Evolutionary conservation across 805 yeast species (phyloP).

Genomic region (Wickerhamomyces silvicola): DNA sequence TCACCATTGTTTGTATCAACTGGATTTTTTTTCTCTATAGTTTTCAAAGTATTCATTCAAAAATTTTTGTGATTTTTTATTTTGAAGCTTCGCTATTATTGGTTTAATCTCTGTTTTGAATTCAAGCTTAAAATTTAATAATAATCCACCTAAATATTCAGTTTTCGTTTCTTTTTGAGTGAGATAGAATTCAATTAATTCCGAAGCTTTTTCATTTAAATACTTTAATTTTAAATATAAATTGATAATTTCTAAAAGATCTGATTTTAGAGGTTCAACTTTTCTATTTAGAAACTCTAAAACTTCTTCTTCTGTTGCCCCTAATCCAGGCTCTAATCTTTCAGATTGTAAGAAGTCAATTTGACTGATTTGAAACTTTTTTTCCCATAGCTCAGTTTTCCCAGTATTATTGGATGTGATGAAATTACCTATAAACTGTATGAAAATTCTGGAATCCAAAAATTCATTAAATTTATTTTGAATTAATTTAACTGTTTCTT

Average conservation of each 20-base stretch:
- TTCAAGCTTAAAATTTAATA: conserved; percentile 21
- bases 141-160: conserved; percentile 12
- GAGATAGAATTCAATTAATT: conserved; percentile 22
- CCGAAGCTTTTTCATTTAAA: background rate
- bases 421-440: conserved; percentile 29
- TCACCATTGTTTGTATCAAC: conserved; percentile 14
- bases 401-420: conserved; percentile 20
- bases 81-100: conserved; percentile 11
- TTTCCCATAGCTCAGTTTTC: conserved; percentile 29
- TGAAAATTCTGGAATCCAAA: conserved; percentile 30
- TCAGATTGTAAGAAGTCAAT: conserved; percentile 17
- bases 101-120: conserved; percentile 20
- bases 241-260: conserved; percentile 21
- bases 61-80: conserved; percentile 8
- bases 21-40: conserved; percentile 11
- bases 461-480: conserved; percentile 24
- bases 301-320: conserved; percentile 25
- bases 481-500: conserved; percentile 25
- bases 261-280: conserved; percentile 21
- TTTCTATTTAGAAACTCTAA: conserved; percentile 22
- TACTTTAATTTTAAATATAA: conserved; percentile 13
- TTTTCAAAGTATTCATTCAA: conserved; percentile 14
- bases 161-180: conserved; percentile 11
- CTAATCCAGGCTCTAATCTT: conserved; percentile 13
- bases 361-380: conserved; percentile 19